Conservation (phyloP, 768 basidiomycete species). For the Saitozyma sp. region DNA sequence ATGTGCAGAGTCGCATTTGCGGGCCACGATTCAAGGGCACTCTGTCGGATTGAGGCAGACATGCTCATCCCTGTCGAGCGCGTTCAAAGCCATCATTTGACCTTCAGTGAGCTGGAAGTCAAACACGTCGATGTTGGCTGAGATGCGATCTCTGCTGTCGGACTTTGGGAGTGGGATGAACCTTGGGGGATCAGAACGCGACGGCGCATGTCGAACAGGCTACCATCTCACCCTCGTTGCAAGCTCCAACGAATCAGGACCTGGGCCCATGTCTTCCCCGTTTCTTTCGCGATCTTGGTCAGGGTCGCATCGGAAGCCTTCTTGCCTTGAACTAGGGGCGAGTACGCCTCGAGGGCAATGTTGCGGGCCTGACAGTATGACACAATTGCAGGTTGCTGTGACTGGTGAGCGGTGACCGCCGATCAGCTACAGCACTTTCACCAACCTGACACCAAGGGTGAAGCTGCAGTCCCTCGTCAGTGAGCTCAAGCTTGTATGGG, state of each 20-base stretch:
- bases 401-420: conserved; percentile 14
- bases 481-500: neutral
- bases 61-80: conserved; percentile 63
- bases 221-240: conserved; percentile 54
- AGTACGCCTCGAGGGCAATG: conserved; percentile 48
- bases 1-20: neutral
- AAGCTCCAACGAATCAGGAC: conserved; percentile 57
- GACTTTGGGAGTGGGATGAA: conserved; percentile 85
- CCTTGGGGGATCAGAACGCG: conserved; percentile 52
- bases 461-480: conserved; percentile 15
- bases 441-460: conserved; percentile 45
- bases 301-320: conserved; percentile 40
- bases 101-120: conserved; percentile 69
- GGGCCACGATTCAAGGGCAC: conserved; percentile 10
- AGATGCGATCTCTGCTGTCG: conserved; percentile 53
- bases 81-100: conserved; percentile 69
- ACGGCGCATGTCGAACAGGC: neutral
- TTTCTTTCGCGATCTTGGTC: conserved; percentile 39
- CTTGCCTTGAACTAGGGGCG: conserved; percentile 43
- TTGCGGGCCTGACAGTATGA: conserved; percentile 37
- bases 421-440: neutral
- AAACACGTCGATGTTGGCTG: conserved; percentile 66
- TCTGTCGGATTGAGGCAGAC: conserved; percentile 42
- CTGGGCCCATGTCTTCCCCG: conserved; percentile 54
- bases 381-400: conserved; percentile 39